Conservation (phyloP, 148 eudicot genomes). For the Fagopyrum esculentum region DNA sequence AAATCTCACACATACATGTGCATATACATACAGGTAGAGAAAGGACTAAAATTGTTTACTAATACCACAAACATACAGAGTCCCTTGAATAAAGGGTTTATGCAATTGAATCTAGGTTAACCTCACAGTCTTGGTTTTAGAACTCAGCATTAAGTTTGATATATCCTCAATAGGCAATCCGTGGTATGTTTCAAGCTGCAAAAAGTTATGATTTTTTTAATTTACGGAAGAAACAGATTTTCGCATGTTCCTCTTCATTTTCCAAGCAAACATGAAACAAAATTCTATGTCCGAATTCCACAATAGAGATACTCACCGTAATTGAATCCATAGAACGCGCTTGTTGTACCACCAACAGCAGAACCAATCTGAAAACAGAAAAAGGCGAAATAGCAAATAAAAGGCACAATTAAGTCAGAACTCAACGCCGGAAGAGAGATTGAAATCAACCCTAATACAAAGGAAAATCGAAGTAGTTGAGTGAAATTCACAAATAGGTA, state of each 20-base stretch:
- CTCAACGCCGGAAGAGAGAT: neutral
- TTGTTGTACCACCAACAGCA: slow-evolving; percentile 89
- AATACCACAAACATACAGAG: too few species aligned
- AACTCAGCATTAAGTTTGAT: neutral
- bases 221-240: neutral
- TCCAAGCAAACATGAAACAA: neutral
- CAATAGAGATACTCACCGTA: slow-evolving; percentile 35
- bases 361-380: slow-evolving; percentile 63
- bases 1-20: too few species aligned
- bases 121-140: neutral
- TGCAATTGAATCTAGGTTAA: neutral
- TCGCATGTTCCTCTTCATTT: neutral
- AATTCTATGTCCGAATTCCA: neutral
- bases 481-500: neutral
- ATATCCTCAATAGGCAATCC: neutral
- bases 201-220: neutral
- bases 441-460: neutral
- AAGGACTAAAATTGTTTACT: too few species aligned
- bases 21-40: too few species aligned
- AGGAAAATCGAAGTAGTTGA: neutral
- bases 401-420: neutral
- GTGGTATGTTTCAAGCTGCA: neutral
- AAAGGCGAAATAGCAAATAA: neutral
- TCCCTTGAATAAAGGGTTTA: neutral
- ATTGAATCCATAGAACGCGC: slow-evolving; percentile 90